Percentiles rank a stretch among this genome's conserved stretches.
These are phyloP conservation scores for Artemisia princeps DNA, from an alignment of 140 eudicot genomes.

Conservation along the genomic window DNA sequence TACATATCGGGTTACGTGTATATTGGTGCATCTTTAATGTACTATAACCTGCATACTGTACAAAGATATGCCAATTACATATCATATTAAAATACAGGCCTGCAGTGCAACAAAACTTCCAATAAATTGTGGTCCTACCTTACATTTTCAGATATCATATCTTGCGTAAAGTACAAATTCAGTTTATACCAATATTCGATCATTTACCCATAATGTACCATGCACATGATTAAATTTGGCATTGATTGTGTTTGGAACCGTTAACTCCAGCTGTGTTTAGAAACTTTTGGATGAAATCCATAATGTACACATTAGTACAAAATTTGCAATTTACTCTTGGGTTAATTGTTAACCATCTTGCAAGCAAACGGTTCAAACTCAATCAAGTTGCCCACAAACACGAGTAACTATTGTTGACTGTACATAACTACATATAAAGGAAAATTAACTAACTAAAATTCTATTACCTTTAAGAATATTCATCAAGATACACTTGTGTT, in stretches of 20 bases:
- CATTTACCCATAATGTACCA: not conserved
- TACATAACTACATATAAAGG: not conserved
- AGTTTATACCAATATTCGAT: not conserved
- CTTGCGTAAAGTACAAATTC: not conserved
- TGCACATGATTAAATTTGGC: not conserved
- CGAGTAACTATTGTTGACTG: not conserved
- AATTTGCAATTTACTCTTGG: not conserved
- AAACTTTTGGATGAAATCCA: not conserved
- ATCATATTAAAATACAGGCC: too few species aligned
- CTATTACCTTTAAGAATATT: conserved; percentile 33
- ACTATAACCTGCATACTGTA: not conserved
- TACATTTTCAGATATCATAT: not conserved
- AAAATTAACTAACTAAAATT: not conserved
- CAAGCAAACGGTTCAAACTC: not conserved
- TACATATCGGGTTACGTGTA: too few species aligned
- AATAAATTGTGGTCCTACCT: too few species aligned
- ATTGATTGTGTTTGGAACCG: not conserved
- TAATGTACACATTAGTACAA: not conserved
- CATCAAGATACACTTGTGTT: conserved; percentile 33
- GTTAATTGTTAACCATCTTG: not conserved
- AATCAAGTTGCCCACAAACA: not conserved
- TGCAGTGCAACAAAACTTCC: too few species aligned
- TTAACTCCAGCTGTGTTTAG: too few species aligned
- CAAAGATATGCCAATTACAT: not conserved
- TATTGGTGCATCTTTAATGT: not conserved